Conservation (phyloP, 129 eudicot genomes). For the sunflower (Helianthus annuus) region HanXRQr2.0-SUNRISE NC_035443.2:178927929-178928428, state of each 20-base stretch:
- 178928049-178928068: conserved; percentile 61
- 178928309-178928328: conserved; percentile 62
- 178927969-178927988: conserved; percentile 76
- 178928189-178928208: conserved; percentile 21
- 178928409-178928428: conserved; percentile 56
- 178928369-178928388: conserved; percentile 70
- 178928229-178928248: conserved; percentile 48
- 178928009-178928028: conserved; percentile 69
- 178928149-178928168: conserved; percentile 70
- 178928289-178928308: conserved; percentile 57
- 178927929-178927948: conserved; percentile 65
- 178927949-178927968: conserved; percentile 63
- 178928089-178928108: conserved; percentile 69
- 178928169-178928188: conserved; percentile 44
- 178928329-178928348: conserved; percentile 63
- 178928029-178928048: conserved; percentile 59
- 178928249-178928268: conserved; percentile 37
- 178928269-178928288: conserved; percentile 88
- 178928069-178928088: conserved; percentile 81
- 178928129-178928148: conserved; percentile 68
- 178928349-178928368: conserved; percentile 57
- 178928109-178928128: conserved; percentile 67
- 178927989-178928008: conserved; percentile 74
- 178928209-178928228: conserved; percentile 42
- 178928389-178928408: conserved; percentile 53